phyloP scores from a whole-genome alignment of 2,329 filamentous ascomycete species.

The Alternaria arbusti region DNA sequence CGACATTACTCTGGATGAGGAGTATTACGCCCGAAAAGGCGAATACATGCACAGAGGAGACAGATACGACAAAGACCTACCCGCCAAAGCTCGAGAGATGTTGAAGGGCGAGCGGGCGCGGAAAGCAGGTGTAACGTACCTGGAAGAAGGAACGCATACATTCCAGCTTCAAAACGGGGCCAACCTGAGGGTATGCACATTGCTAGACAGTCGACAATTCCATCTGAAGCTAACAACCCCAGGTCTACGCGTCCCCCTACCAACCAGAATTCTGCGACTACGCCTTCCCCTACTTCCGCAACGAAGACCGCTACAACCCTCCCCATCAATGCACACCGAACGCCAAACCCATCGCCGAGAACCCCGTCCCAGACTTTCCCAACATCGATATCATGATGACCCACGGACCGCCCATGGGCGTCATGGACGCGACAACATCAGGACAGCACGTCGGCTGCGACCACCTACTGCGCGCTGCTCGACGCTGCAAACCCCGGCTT shows the following conservation, averaged over 20 bases:
- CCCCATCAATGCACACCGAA: constrained; percentile 32
- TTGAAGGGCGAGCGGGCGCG: constrained; percentile 56
- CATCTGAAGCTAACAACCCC: neutral
- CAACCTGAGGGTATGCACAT: constrained; percentile 48
- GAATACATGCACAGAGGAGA: constrained; percentile 32
- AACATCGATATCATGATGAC: constrained; percentile 65
- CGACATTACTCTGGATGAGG: constrained; percentile 59
- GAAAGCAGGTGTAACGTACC: constrained; percentile 57
- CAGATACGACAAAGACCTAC: constrained; percentile 24
- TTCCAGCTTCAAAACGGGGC: constrained; percentile 59
- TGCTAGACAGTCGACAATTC: no score
- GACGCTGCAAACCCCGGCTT: constrained; percentile 59
- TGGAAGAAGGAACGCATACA: constrained; percentile 61
- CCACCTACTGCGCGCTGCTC: constrained; percentile 59
- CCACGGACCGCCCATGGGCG: constrained; percentile 62
- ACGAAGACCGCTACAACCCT: constrained; percentile 61
- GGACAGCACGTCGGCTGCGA: constrained; percentile 60
- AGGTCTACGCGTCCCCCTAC: constrained; percentile 62
- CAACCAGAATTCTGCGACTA: constrained; percentile 63
- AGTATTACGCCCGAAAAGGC: constrained; percentile 51
- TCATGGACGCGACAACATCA: constrained; percentile 55
- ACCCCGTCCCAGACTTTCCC: constrained; percentile 54
- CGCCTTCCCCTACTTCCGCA: constrained; percentile 62
- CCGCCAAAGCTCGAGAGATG: constrained; percentile 49
- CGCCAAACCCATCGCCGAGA: constrained; percentile 37